phyloP scores from a whole-genome alignment of 352 stramenopile genomes.

The Globisporangium heterothallicum region DNA sequence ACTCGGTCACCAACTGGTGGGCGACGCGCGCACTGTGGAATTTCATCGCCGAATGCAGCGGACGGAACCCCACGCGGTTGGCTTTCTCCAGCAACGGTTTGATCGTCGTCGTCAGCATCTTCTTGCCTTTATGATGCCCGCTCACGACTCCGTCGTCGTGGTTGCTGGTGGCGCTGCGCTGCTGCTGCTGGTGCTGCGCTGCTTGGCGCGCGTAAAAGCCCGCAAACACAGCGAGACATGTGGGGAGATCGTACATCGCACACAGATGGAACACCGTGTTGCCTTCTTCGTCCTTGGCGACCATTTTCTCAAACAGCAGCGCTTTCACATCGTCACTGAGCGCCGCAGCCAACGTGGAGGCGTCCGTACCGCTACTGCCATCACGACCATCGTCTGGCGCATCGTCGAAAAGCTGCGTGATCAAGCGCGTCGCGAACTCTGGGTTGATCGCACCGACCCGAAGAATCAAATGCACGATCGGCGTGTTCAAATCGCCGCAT shows the following conservation, averaged over 20 bases:
- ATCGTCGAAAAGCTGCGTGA: slow-evolving; percentile 32
- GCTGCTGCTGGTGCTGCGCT: slow-evolving; percentile 8
- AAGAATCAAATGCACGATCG: slow-evolving; percentile 64
- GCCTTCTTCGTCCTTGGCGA: slow-evolving; percentile 61
- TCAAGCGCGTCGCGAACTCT: slow-evolving; percentile 31
- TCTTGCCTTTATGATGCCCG: neutral
- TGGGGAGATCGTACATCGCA: slow-evolving; percentile 51
- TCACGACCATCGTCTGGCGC: neutral
- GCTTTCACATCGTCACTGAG: slow-evolving; percentile 32
- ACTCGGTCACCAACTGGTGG: slow-evolving; percentile 25
- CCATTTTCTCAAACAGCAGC: slow-evolving; percentile 46
- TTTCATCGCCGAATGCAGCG: slow-evolving; percentile 70
- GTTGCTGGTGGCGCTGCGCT: no score
- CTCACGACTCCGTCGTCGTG: neutral
- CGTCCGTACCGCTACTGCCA: neutral
- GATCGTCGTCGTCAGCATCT: slow-evolving; percentile 20
- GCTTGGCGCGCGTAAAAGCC: slow-evolving; percentile 40
- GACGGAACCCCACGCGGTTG: slow-evolving; percentile 59
- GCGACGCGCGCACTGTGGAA: slow-evolving; percentile 30
- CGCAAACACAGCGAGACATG: slow-evolving; percentile 37
- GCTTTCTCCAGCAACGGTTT: slow-evolving; percentile 40
- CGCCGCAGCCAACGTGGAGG: neutral
- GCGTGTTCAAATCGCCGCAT: slow-evolving; percentile 52
- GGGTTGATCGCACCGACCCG: slow-evolving; percentile 58
- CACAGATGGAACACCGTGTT: slow-evolving; percentile 79